Evolutionary conservation across 1,284 basidiomycete genomes (phyloP).

Genomic region (Coniferiporia weirii): DNA sequence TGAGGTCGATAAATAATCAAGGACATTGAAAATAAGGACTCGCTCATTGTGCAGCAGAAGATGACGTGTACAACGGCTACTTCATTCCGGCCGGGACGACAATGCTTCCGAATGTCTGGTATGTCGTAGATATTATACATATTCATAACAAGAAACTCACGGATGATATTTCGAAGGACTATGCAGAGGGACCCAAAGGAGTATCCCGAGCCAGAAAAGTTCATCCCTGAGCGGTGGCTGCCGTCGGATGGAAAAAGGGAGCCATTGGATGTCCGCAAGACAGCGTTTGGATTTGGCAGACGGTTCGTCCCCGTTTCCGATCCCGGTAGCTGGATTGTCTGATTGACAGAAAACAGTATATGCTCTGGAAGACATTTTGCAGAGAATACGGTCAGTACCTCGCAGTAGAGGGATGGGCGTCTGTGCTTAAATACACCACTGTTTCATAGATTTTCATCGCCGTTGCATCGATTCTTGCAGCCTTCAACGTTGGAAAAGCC

Average conservation of each 20-base stretch:
- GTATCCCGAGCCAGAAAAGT: slow-evolving; percentile 24
- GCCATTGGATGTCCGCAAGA: slow-evolving; percentile 1
- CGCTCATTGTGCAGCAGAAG: slow-evolving; percentile 16
- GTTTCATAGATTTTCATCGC: slow-evolving; percentile 9
- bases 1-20: neutral
- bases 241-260: neutral
- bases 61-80: slow-evolving; percentile 20
- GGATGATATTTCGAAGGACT: slow-evolving; percentile 17
- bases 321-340: too few species aligned
- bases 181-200: slow-evolving; percentile 23
- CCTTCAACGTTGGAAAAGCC: slow-evolving; percentile 13
- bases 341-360: too few species aligned
- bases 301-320: too few species aligned
- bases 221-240: slow-evolving; percentile 25
- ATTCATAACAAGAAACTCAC: neutral
- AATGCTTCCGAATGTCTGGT: slow-evolving; percentile 20
- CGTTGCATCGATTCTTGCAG: slow-evolving; percentile 8
- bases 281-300: neutral
- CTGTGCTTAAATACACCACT: neutral
- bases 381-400: too few species aligned
- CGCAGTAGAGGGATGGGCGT: neutral
- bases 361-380: too few species aligned
- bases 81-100: slow-evolving; percentile 19
- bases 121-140: neutral
- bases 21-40: neutral